Evolutionary conservation across 208 protist genomes (phyloP).

Genomic region (Angomonas deanei): DNA sequence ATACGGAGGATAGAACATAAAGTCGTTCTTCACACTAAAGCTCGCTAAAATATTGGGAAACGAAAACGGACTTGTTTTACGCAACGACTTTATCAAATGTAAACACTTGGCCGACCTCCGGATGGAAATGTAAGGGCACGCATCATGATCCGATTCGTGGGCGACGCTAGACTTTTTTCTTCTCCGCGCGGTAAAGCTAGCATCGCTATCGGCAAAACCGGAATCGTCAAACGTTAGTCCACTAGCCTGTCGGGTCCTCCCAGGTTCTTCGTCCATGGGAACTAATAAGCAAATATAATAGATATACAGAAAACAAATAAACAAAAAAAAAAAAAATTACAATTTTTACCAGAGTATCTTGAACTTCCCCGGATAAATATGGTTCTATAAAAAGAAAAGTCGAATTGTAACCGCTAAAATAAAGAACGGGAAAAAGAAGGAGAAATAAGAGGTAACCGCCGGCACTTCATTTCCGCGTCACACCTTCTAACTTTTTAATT

Average conservation of each 20-base stretch:
- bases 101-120: constrained; percentile 26
- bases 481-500: too few relatives aligned
- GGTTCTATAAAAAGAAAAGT: neutral
- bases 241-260: too few relatives aligned
- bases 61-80: constrained; percentile 19
- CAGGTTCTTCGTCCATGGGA: neutral
- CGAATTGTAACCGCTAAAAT: neutral
- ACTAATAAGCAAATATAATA: constrained; percentile 1
- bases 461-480: too few relatives aligned
- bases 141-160: constrained; percentile 38
- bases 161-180: constrained; percentile 4
- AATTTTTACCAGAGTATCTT: too few relatives aligned
- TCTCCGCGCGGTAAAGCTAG: neutral
- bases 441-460: too few relatives aligned
- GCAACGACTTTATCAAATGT: neutral
- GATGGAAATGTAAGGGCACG: constrained; percentile 26
- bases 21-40: constrained; percentile 41
- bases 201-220: neutral
- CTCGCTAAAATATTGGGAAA: constrained; percentile 23
- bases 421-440: neutral
- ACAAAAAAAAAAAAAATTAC: constrained; percentile 9
- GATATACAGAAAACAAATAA: neutral
- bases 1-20: constrained; percentile 48
- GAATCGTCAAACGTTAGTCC: too few relatives aligned
- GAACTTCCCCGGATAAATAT: too few relatives aligned